phyloP scores from a whole-genome alignment of 108 stramenopile genomes.

The Skeletonema grethae region DNA sequence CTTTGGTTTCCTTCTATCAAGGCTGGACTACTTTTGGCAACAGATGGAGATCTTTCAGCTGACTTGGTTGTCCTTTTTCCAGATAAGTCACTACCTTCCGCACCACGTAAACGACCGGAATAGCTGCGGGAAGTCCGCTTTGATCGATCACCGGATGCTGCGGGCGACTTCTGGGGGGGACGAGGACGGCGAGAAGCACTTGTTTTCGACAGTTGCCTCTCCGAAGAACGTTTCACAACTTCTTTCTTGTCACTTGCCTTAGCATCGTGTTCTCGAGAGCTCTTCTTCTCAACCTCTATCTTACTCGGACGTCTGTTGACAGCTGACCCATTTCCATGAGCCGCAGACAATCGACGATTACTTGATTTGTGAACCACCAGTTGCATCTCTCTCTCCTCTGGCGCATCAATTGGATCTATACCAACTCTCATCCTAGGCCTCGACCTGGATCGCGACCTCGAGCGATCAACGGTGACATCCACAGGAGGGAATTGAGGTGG shows the following conservation, averaged over 20 bases:
- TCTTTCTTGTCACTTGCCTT: neutral
- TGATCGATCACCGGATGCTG: neutral
- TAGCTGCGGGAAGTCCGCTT: neutral
- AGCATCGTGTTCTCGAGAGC: neutral
- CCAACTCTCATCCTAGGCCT: neutral
- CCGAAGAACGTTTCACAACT: neutral
- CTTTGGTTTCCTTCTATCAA: neutral
- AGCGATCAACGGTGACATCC: conserved; percentile 3
- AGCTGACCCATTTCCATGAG: neutral
- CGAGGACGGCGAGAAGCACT: neutral
- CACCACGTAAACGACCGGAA: neutral
- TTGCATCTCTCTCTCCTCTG: neutral
- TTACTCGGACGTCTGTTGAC: conserved; percentile 12
- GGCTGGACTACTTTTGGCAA: neutral
- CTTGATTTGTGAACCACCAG: neutral
- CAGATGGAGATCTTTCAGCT: neutral
- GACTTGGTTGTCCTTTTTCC: neutral
- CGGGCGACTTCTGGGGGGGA: neutral
- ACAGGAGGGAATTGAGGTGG: neutral
- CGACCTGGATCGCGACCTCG: neutral
- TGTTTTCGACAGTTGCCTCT: neutral
- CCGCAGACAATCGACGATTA: neutral
- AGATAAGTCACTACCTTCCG: neutral
- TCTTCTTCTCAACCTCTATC: conserved; percentile 28
- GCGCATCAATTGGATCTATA: neutral